A percentile compares a stretch with the other conserved stretches of the same genome.
phyloP scores from a whole-genome alignment of 2,329 filamentous ascomycete genomes.

The Zopfia rhizophila region DNA sequence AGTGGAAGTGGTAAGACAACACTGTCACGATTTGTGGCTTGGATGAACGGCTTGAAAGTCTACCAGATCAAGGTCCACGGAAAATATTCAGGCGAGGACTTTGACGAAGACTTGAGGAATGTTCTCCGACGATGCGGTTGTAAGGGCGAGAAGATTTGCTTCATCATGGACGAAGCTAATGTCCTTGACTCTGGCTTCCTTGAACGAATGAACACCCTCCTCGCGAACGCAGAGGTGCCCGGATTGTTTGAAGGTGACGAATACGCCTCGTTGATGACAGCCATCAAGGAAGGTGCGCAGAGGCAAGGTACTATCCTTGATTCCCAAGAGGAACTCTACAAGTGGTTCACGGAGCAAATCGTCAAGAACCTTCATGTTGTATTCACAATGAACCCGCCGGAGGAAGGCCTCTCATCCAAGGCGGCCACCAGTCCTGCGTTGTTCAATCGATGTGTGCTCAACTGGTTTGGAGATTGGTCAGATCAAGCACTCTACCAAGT shows the following conservation, averaged over 20 bases:
- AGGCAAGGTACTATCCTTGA: slow-evolving; percentile 94
- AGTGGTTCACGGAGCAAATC: slow-evolving; percentile 99
- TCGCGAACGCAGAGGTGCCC: slow-evolving; percentile 99
- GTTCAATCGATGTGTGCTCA: slow-evolving; percentile 99
- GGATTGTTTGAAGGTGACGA: slow-evolving; percentile 99
- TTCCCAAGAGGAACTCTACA: slow-evolving; percentile 99
- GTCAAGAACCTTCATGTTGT: slow-evolving; percentile 99
- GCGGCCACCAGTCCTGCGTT: slow-evolving; percentile 96
- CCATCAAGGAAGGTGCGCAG: slow-evolving; percentile 97
- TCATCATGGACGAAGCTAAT: slow-evolving; percentile 99
- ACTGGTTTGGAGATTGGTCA: slow-evolving; percentile 99
- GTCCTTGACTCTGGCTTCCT: slow-evolving; percentile 98
- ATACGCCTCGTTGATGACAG: slow-evolving; percentile 97
- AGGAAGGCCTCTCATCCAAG: slow-evolving; percentile 93
- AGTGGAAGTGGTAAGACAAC: slow-evolving; percentile 99
- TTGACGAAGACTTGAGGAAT: slow-evolving; percentile 95
- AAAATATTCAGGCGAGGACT: slow-evolving; percentile 97
- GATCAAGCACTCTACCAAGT: slow-evolving; percentile 99
- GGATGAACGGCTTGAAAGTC: slow-evolving; percentile 99
- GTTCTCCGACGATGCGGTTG: slow-evolving; percentile 94
- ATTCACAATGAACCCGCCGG: slow-evolving; percentile 99
- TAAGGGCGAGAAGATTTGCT: slow-evolving; percentile 99
- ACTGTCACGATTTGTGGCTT: slow-evolving; percentile 95
- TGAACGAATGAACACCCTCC: slow-evolving; percentile 98
- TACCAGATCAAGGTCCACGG: slow-evolving; percentile 99